Evolutionary conservation across 2,329 filamentous ascomycete genomes (phyloP), one percentile per base, ranked within the genome.

Genomic region (Leptoxyphium fumago): DNA sequence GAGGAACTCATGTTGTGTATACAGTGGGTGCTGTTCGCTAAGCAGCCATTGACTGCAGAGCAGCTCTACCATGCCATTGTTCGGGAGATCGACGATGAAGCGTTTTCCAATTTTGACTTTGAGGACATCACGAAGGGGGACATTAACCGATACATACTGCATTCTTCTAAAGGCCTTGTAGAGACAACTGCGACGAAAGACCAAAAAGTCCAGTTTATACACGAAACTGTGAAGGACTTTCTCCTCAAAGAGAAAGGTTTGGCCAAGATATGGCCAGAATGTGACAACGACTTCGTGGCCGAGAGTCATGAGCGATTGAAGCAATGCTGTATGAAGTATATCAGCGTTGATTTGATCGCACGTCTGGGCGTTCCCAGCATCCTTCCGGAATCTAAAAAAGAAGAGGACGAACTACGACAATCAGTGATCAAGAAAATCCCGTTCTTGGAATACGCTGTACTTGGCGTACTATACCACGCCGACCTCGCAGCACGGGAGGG

Each of bases 11-110:
- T 64, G 0, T 48, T 73, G 0, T 74, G 67, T 28, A 46, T 79
- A 0, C 64, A 71, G 14, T 78, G 70, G 69, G 60, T 80, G 0
- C 58, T 79, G 0, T 77, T 66, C 18, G 62, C 75, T 0, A 59
- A 54, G 7, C 48, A 57, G 0, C 69, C 73, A 0, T 44, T 78
- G 0, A 58, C 39, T 0, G 65, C 58, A 0, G 49, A 62, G 1
- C 65, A 77, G 47, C 60, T 74, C 0, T 73, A 71, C 47, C 34
- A 38, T 9, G 34, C 34, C 34, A 26, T 26, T 26, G 4, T 26
- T 26, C 21, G 21, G 21, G 21, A 26, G 21, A 26, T 26, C 21
- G 21, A 26, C 21, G 3, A 26, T 26, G 21, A 26, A 26, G 21
- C 21, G 21, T 26, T 26, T 26, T 26, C 21, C 21, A 9, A 38